phyloP scores from a whole-genome alignment of 1,284 basidiomycete species.

The Golubevia sp. region DNA sequence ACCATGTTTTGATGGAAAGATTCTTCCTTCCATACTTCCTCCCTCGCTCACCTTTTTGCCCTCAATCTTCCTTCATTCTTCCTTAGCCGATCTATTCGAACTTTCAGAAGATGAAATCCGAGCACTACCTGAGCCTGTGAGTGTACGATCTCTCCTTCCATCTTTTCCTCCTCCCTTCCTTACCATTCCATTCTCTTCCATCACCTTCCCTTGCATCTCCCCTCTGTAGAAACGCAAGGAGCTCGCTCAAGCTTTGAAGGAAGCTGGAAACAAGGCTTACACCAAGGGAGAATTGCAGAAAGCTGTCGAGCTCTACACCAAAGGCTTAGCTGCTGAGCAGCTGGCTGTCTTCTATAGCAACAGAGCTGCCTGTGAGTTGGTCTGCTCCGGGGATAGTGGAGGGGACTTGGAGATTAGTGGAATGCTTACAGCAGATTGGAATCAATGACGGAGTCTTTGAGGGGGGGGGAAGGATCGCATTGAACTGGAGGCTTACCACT shows the following conservation, averaged over 20 bases:
- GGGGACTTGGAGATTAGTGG: no score
- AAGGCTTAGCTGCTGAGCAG: constrained; percentile 76
- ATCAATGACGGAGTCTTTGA: no score
- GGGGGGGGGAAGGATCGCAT: no score
- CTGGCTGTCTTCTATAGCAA: constrained; percentile 97
- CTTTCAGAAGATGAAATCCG: constrained; percentile 44
- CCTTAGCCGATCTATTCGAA: constrained; percentile 20
- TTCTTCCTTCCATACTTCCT: no score
- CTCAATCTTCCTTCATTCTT: no score
- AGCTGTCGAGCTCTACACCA: constrained; percentile 85
- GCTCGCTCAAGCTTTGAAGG: constrained; percentile 80
- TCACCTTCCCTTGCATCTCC: not conserved
- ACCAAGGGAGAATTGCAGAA: constrained; percentile 75
- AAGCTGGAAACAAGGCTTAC: constrained; percentile 87
- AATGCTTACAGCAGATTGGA: no score
- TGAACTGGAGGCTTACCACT: no score
- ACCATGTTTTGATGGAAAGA: no score
- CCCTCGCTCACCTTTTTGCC: no score
- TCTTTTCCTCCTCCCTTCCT: not conserved
- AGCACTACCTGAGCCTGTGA: constrained; percentile 37
- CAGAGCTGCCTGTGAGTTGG: constrained; percentile 86
- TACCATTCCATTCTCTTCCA: not conserved
- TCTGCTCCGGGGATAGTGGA: no score
- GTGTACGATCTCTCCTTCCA: not conserved
- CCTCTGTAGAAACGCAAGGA: constrained; percentile 72